These are phyloP conservation scores for Byssothecium circinans DNA, from an alignment of 2,329 filamentous ascomycete species.

Conservation along the genomic window DNA sequence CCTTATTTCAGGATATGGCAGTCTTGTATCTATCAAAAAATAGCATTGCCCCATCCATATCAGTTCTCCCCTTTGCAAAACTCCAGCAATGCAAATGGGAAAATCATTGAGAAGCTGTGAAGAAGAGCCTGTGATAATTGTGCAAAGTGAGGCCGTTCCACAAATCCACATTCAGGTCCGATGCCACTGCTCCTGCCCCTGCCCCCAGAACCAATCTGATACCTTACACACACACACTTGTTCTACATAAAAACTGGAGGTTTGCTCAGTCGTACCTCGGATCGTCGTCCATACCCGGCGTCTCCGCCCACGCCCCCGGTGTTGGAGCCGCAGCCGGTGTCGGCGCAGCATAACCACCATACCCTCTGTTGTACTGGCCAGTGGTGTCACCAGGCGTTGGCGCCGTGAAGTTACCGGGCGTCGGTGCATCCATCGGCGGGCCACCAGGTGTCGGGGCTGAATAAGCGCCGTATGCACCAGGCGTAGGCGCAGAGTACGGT, in stretches of 20 bases:
- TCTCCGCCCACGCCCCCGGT: slow-evolving; percentile 61
- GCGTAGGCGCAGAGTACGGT: slow-evolving; percentile 41
- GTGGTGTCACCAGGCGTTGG: slow-evolving; percentile 41
- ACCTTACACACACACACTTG: background rate
- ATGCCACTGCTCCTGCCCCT: too few relatives aligned
- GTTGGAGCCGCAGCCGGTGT: slow-evolving; percentile 58
- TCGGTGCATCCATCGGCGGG: slow-evolving; percentile 42
- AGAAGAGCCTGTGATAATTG: too few relatives aligned
- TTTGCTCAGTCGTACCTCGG: slow-evolving; percentile 19
- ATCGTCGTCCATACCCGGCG: slow-evolving; percentile 33
- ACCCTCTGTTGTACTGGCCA: slow-evolving; percentile 19
- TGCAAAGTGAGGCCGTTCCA: background rate
- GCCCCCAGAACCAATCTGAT: background rate
- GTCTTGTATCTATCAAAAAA: too few relatives aligned
- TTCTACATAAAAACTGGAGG: background rate
- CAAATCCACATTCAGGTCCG: background rate
- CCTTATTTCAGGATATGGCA: too few relatives aligned
- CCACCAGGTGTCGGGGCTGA: slow-evolving; percentile 42
- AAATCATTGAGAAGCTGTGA: too few relatives aligned
- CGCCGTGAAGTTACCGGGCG: slow-evolving; percentile 44
- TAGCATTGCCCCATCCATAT: too few relatives aligned
- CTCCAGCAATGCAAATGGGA: too few relatives aligned
- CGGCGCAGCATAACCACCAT: slow-evolving; percentile 34
- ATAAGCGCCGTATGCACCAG: slow-evolving; percentile 39
- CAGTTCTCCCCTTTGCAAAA: too few relatives aligned